A percentile compares a stretch with the other conserved stretches of the same genome.
Evolutionary conservation across 2,329 filamentous ascomycete species (phyloP).

Genomic region (Epichloe baconii): DNA sequence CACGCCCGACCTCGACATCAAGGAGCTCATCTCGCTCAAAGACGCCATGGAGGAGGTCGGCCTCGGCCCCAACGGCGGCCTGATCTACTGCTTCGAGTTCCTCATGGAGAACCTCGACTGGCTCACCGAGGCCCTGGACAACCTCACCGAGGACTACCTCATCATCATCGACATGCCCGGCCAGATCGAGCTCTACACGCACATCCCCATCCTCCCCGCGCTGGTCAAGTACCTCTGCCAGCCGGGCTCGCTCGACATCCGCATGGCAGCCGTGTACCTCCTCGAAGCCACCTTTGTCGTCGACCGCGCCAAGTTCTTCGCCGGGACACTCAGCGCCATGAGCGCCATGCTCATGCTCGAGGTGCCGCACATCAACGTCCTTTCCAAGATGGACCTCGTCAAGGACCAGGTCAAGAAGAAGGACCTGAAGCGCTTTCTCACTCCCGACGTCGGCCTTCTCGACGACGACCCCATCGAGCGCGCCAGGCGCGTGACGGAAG

Average conservation of each 20-base stretch:
- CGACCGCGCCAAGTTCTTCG: slow-evolving; percentile 94
- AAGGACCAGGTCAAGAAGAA: slow-evolving; percentile 78
- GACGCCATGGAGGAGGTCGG: slow-evolving; percentile 95
- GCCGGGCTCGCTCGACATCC: slow-evolving; percentile 71
- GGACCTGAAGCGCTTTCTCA: slow-evolving; percentile 80
- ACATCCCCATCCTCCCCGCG: slow-evolving; percentile 80
- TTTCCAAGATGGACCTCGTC: slow-evolving; percentile 96
- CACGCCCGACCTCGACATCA: slow-evolving; percentile 86
- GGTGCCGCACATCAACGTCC: slow-evolving; percentile 87
- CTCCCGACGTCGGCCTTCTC: slow-evolving; percentile 70
- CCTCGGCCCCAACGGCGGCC: slow-evolving; percentile 78
- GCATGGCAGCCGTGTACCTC: slow-evolving; percentile 84
- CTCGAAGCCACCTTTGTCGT: slow-evolving; percentile 93
- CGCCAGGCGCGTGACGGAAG: slow-evolving; percentile 25
- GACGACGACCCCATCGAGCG: slow-evolving; percentile 60
- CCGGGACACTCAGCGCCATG: slow-evolving; percentile 91
- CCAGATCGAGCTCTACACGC: slow-evolving; percentile 96
- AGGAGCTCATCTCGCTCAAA: slow-evolving; percentile 82
- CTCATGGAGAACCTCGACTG: slow-evolving; percentile 91
- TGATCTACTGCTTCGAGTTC: slow-evolving; percentile 96
- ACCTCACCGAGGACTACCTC: slow-evolving; percentile 84
- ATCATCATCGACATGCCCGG: slow-evolving; percentile 98
- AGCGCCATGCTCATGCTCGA: slow-evolving; percentile 98
- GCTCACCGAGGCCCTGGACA: slow-evolving; percentile 70
- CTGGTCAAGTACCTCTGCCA: slow-evolving; percentile 72